Percentiles rank a stretch among this genome's conserved stretches.
Conservation (phyloP, 441 rosid species). For the Adansonia rubrostipa region DNA sequence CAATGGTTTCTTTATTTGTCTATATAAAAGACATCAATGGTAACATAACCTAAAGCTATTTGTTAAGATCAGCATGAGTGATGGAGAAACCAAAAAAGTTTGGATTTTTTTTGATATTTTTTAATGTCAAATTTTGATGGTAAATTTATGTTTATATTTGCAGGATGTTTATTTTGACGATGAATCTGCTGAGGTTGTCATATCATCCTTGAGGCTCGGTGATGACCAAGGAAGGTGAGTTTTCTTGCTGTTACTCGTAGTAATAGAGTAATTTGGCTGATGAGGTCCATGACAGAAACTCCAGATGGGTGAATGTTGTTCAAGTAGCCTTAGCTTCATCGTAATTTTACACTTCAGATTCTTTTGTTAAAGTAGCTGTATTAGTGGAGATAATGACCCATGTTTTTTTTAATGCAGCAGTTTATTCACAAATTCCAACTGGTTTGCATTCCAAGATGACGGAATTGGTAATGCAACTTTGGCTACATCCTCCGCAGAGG, state of each 20-base stretch:
- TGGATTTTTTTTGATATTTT: not conserved
- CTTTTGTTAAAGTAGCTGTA: constrained; percentile 7
- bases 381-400: constrained; percentile 2
- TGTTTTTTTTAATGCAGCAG: constrained; percentile 52
- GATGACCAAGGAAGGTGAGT: constrained; percentile 91
- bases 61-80: not conserved
- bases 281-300: not conserved
- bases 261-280: not conserved
- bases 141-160: constrained; percentile 20
- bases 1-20: not conserved
- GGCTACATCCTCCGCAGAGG: constrained; percentile 55
- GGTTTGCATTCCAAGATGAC: constrained; percentile 96
- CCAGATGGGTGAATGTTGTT: not conserved
- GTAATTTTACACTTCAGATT: not conserved
- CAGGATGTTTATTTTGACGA: constrained; percentile 94
- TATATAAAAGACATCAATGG: constrained; percentile 7
- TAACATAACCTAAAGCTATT: not conserved
- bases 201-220: constrained; percentile 90
- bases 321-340: constrained; percentile 4
- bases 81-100: not conserved
- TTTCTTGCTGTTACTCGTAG: not conserved
- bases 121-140: not conserved
- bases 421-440: constrained; percentile 89
- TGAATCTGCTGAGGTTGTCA: constrained; percentile 90
- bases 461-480: constrained; percentile 54